Evolutionary conservation across 2,329 filamentous ascomycete genomes (phyloP), one percentile per base, ranked within the genome.

Genomic region (Graphilbum sp.): DNA sequence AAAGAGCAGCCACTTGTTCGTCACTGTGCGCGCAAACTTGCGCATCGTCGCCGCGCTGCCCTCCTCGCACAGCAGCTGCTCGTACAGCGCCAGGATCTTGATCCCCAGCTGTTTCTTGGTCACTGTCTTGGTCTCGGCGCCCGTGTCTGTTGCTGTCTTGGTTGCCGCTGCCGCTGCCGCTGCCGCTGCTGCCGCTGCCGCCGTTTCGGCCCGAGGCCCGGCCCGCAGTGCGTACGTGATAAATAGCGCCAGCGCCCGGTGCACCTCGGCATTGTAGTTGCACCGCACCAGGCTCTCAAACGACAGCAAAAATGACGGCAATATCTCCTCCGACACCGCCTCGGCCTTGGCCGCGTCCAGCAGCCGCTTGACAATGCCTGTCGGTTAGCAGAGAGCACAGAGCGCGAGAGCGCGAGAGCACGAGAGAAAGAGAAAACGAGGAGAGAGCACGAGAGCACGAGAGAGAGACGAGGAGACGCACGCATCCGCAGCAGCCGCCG

Each of bases 1-100:
- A 55, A 95, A 93, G 13, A 98, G 62, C 13, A 94, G 69, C 87
- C 87, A 95, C 79, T 94, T 94, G 49, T 93, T 94, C 18, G 88
- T 95, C 9, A 98, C 88, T 2, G 88, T 92, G 51, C 80, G 82
- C 5, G 86, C 84, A 62, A 98, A 96, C 49, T 86, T 90, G 51
- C 78, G 75, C 40, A 94, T 80, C 43, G 79, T 75, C 13, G 63
- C 63, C 10, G 69, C 60, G 45, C 78, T 84, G 18, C 69, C 69
- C 48, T 74, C 73, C 43, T 83, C 75, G 50, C 86, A 94, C 10
- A 95, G 63, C 11, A 94, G 65, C 20, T 76, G 69, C 8, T 79
- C 71, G 51, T 90, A 88, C 58, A 93, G 75, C 45, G 72, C 72
- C 17, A 95, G 61, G 38, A 95, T 72, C 44, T 71, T 75, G 29